A percentile compares a stretch with the other conserved stretches of the same genome.
phyloP scores from a whole-genome alignment of 371 early-diverging fungal species.

The Funneliformis caledonium region DNA sequence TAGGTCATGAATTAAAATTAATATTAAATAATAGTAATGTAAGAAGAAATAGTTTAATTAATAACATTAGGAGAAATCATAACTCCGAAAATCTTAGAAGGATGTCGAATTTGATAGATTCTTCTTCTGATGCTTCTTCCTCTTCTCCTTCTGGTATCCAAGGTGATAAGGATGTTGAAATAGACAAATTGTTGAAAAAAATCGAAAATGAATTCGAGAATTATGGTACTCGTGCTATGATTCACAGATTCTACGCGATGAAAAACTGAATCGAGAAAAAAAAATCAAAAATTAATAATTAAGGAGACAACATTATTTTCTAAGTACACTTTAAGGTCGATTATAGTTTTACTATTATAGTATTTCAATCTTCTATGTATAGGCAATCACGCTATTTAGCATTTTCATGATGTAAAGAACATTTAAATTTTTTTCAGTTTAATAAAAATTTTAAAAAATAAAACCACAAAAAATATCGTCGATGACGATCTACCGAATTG shows the following conservation, averaged over 20 bases:
- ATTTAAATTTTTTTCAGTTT: too few species aligned
- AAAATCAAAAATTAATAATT: too few species aligned
- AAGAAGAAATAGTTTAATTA: not conserved
- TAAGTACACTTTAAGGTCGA: not conserved
- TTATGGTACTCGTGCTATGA: not conserved
- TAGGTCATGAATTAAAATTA: not conserved
- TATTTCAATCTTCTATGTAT: too few species aligned
- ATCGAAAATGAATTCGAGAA: constrained; percentile 8
- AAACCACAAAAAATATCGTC: too few species aligned
- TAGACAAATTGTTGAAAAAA: not conserved
- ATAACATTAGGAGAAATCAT: not conserved
- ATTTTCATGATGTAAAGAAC: too few species aligned
- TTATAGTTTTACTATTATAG: too few species aligned
- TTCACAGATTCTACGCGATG: not conserved
- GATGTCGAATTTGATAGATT: not conserved
- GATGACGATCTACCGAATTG: too few species aligned
- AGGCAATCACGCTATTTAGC: too few species aligned
- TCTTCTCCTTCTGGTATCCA: not conserved
- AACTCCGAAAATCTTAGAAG: not conserved
- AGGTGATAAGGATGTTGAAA: not conserved
- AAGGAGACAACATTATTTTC: too few species aligned
- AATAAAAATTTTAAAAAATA: too few species aligned
- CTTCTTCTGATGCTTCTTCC: not conserved
- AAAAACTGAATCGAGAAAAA: too few species aligned
- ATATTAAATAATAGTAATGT: too few species aligned